phyloP scores from a whole-genome alignment of 1,139 yeast species.

The Zygosaccharomyces sapae region DNA sequence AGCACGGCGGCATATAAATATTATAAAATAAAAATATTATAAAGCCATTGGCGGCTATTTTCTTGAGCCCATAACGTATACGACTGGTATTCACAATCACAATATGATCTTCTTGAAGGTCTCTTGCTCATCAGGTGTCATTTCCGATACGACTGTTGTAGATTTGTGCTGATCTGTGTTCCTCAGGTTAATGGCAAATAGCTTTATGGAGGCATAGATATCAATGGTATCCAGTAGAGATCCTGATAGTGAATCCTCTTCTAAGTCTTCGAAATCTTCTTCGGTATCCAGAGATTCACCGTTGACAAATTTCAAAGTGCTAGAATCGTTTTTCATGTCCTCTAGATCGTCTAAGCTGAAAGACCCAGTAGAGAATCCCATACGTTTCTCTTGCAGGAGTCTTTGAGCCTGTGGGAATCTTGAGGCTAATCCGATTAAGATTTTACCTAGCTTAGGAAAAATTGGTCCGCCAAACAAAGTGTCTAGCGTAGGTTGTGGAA shows the following conservation, averaged over 20 bases:
- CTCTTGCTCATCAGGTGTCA: constrained; percentile 38
- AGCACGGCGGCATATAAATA: neutral
- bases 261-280: constrained; percentile 52
- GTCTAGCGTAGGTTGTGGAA: constrained; percentile 32
- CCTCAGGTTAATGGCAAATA: constrained; percentile 34
- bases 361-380: constrained; percentile 43
- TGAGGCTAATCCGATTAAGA: constrained; percentile 48
- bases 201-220: constrained; percentile 52
- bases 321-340: constrained; percentile 42
- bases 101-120: neutral
- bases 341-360: constrained; percentile 38
- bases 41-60: neutral
- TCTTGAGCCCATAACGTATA: too few species aligned
- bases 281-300: constrained; percentile 39
- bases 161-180: constrained; percentile 38
- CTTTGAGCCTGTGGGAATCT: constrained; percentile 68
- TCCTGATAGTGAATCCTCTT: constrained; percentile 77
- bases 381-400: constrained; percentile 58
- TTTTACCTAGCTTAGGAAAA: constrained; percentile 42
- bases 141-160: constrained; percentile 31
- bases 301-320: constrained; percentile 39
- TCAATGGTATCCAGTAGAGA: constrained; percentile 74
- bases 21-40: neutral
- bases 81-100: neutral
- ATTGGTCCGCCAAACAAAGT: constrained; percentile 30